Conservation (phyloP, 1,139 yeast species). For the Magnusiomyces ingens region DNA sequence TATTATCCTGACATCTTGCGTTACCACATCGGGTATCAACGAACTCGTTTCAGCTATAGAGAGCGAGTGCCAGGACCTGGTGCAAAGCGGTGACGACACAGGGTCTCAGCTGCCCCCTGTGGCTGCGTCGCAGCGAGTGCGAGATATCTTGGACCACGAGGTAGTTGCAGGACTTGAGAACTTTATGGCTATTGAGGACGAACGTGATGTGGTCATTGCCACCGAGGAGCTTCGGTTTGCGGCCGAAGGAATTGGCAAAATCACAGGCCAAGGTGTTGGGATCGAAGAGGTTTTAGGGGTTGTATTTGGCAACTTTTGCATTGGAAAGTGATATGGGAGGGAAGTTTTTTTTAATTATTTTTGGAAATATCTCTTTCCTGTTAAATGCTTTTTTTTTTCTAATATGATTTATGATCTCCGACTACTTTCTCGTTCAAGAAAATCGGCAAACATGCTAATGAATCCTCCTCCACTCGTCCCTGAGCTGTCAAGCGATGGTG, state of each 20-base stretch:
- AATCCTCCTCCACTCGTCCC: constrained; percentile 46
- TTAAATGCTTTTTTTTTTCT: too few relatives aligned
- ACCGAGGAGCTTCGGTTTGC: constrained; percentile 69
- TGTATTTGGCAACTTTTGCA: constrained; percentile 86
- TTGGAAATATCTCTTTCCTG: too few relatives aligned
- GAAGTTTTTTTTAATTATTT: too few relatives aligned
- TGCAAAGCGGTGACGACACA: constrained; percentile 11
- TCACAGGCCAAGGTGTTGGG: constrained; percentile 85
- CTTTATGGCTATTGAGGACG: constrained; percentile 44
- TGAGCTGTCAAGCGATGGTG: constrained; percentile 13
- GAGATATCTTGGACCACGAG: constrained; percentile 64
- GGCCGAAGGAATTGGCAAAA: constrained; percentile 82
- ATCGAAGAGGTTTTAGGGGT: constrained; percentile 88
- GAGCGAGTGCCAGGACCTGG: constrained; percentile 41
- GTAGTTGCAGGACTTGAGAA: constrained; percentile 65
- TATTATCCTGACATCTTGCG: constrained; percentile 57
- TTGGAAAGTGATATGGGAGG: constrained; percentile 58
- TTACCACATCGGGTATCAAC: constrained; percentile 49
- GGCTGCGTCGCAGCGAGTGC: constrained; percentile 65
- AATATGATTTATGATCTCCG: background rate
- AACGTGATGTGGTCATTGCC: constrained; percentile 73
- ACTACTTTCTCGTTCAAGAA: constrained; percentile 58
- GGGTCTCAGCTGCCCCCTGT: constrained; percentile 25
- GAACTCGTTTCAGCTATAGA: constrained; percentile 39
- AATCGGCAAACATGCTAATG: constrained; percentile 85